A percentile compares a stretch with the other conserved stretches of the same genome.
phyloP scores from a whole-genome alignment of 371 early-diverging fungal genomes.

The Synchytrium microbalum region DNA sequence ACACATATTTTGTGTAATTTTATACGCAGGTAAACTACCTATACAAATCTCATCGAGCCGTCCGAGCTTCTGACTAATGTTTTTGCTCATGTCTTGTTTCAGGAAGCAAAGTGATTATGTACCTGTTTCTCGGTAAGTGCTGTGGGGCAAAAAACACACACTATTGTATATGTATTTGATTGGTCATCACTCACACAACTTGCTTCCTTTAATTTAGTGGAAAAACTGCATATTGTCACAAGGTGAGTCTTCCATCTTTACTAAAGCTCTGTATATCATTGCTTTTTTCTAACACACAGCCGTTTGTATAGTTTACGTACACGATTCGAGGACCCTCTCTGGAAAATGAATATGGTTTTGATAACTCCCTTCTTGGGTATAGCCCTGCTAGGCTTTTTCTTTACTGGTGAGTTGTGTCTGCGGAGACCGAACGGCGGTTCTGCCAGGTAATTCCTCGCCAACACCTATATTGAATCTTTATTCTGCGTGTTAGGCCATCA shows the following conservation, averaged over 20 bases:
- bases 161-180: background rate
- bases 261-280: no score
- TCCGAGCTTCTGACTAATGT: no score
- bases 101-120: background rate
- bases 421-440: background rate
- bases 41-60: no score
- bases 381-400: background rate
- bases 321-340: background rate
- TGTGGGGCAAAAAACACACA: background rate
- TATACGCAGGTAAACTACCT: background rate
- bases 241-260: no score
- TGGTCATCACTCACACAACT: no score
- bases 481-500: background rate
- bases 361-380: background rate
- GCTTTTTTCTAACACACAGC: no score
- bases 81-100: no score
- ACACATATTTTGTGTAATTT: background rate
- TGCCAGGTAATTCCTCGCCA: background rate
- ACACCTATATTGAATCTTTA: background rate
- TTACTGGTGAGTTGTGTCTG: background rate
- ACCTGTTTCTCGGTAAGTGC: background rate
- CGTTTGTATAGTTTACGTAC: no score
- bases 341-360: background rate
- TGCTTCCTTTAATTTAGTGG: no score
- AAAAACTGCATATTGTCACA: background rate